Evolutionary conservation across 768 basidiomycete species (phyloP), one percentile per base, ranked within the genome.

Genomic region (Rhizopogon rudus): DNA sequence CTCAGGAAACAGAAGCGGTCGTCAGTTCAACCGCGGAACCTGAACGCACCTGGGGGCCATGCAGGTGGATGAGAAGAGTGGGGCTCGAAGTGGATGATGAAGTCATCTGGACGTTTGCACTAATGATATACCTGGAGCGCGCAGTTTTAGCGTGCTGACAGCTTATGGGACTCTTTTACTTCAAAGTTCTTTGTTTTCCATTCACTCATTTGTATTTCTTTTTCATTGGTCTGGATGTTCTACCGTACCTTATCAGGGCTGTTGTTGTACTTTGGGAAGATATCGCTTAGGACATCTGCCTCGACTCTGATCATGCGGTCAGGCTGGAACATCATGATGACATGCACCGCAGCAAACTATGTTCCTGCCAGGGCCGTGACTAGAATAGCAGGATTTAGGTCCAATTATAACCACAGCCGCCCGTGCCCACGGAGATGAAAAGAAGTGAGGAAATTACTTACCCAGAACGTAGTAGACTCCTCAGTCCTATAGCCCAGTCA

Each of bases 1-100:
- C 67, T 82, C 49, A 75, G 74, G 63, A 84, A 83, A 61, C 80
- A 81, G 62, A 80, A 76, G 61, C 76, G 80, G 22, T 66, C 68
- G 7, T 77, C 78, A 29, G 61, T 71, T 44, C 78, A 77, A 39
- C 63, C 73, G 7, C 68, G 57, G 42, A 62, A 60, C 41, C 25
- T 35, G 51, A 40, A 29, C 17, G 37, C 55, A 31, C 45, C 44
- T 40, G 53, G 37, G 51, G 13, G n/a, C 0, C 41, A 53, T 37
- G 22, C 57, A 13, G 56, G 40, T 22, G 46, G 46, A 33, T 48
- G 31, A 29, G 25, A 45, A 28, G 13, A 9, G 29, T 31, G 44
- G 12, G n/a, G 6, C 10, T 29, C 2, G 6, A 22, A 9, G 33
- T 48, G n/a, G 46, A 13, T 40, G 39, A 40, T 40, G 39, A 16